phyloP scores from a whole-genome alignment of 2,329 filamentous ascomycete genomes.

The Escovopsis sp. region DNA sequence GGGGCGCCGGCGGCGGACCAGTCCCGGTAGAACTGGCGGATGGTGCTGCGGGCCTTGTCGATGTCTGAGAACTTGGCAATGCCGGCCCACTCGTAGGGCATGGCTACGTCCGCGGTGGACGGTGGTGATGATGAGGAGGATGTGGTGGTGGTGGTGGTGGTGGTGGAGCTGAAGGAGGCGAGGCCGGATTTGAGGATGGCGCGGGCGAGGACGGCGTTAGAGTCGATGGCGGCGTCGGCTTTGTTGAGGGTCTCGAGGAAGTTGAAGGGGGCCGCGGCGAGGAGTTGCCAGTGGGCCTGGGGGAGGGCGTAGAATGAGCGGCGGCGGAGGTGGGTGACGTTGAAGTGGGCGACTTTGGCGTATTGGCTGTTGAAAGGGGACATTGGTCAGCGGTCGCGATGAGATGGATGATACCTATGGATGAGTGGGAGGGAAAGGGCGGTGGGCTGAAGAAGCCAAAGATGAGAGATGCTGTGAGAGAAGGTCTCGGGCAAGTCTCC shows the following conservation, averaged over 20 bases:
- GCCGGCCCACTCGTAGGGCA: slow-evolving; percentile 52
- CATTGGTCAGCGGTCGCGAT: not conserved
- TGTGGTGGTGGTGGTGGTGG: no score
- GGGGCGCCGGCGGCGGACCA: slow-evolving; percentile 67
- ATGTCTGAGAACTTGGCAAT: slow-evolving; percentile 60
- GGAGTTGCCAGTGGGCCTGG: slow-evolving; percentile 65
- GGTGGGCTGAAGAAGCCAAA: no score
- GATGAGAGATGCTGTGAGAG: not conserved
- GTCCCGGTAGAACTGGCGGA: slow-evolving; percentile 89
- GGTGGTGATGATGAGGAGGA: no score
- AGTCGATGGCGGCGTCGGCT: slow-evolving; percentile 77
- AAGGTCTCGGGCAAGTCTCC: no score
- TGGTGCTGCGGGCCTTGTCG: slow-evolving; percentile 82
- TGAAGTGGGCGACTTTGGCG: slow-evolving; percentile 70
- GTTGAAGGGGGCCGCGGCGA: slow-evolving; percentile 69
- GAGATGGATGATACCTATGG: not conserved
- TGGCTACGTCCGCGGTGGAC: slow-evolving; percentile 25
- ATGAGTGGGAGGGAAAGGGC: not conserved
- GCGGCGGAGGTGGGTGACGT: slow-evolving; percentile 77
- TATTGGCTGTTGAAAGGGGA: slow-evolving; percentile 50
- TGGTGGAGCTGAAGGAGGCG: slow-evolving; percentile 43
- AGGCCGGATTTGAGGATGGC: slow-evolving; percentile 60
- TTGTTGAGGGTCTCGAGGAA: slow-evolving; percentile 64
- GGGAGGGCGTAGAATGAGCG: slow-evolving; percentile 90
- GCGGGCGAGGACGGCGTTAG: slow-evolving; percentile 71